These are phyloP conservation scores for Neolentinus lepideus DNA, from an alignment of 1,284 basidiomycete species.

Conservation along the genomic window DNA sequence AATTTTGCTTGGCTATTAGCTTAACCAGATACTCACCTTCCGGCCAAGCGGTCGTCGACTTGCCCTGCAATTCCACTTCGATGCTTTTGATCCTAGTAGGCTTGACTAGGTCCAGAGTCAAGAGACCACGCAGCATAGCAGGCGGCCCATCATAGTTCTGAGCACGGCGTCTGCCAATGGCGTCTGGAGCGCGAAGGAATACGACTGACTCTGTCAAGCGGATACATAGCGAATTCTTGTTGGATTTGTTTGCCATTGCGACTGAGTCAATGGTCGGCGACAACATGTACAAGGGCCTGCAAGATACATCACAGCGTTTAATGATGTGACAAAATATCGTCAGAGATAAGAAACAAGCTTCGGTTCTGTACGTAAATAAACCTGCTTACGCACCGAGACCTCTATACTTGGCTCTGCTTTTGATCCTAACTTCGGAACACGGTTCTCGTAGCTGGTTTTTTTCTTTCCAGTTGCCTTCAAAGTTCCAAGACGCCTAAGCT, in stretches of 20 bases:
- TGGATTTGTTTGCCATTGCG: constrained; percentile 2
- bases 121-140: constrained; percentile 82
- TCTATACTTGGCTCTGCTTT: neutral
- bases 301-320: too few species aligned
- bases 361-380: neutral
- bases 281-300: neutral
- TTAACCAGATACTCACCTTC: constrained; percentile 56
- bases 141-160: constrained; percentile 48
- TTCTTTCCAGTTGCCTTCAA: too few species aligned
- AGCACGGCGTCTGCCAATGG: constrained; percentile 38
- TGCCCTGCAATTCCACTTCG: constrained; percentile 73
- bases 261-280: neutral
- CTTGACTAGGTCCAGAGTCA: constrained; percentile 76
- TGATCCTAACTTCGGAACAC: neutral
- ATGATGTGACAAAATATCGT: too few species aligned
- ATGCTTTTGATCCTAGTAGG: constrained; percentile 87
- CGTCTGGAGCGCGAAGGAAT: constrained; percentile 57
- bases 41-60: constrained; percentile 62
- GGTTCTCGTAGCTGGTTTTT: neutral
- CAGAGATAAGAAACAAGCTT: neutral
- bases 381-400: neutral
- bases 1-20: constrained; percentile 3
- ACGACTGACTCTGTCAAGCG: constrained; percentile 80
- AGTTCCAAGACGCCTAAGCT: neutral
- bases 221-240: constrained; percentile 45